Conservation (phyloP, 306 rosid species). For the Cicer cuneatum region DNA sequence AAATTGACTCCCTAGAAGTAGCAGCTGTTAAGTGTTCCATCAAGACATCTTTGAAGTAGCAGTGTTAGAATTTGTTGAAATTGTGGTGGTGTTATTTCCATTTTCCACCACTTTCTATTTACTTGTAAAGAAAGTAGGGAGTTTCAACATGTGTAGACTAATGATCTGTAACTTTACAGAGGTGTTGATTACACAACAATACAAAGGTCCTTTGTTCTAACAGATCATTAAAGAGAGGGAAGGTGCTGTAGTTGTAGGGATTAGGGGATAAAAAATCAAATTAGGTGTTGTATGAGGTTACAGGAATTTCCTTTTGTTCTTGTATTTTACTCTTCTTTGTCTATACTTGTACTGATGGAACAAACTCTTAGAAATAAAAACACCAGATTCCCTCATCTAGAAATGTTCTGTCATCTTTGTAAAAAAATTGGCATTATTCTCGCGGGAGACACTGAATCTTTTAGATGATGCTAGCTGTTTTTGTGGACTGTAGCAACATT, state of each 20-base stretch:
- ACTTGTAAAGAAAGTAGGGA: slow-evolving; percentile 97
- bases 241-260: slow-evolving; percentile 55
- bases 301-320: slow-evolving; percentile 65
- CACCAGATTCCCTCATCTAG: slow-evolving; percentile 52
- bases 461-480: slow-evolving; percentile 46
- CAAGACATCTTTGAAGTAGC: slow-evolving; percentile 59
- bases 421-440: slow-evolving; percentile 42
- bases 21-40: slow-evolving; percentile 47
- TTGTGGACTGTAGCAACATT: slow-evolving; percentile 37
- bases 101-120: slow-evolving; percentile 78
- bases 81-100: slow-evolving; percentile 89
- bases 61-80: slow-evolving; percentile 70
- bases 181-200: slow-evolving; percentile 73
- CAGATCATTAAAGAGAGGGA: slow-evolving; percentile 73
- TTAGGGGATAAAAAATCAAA: slow-evolving; percentile 57
- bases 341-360: slow-evolving; percentile 88
- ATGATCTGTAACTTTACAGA: slow-evolving; percentile 86
- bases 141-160: slow-evolving; percentile 71
- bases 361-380: slow-evolving; percentile 71
- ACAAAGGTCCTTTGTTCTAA: slow-evolving; percentile 83
- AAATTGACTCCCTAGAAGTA: slow-evolving; percentile 62
- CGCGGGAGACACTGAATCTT: slow-evolving; percentile 48
- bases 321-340: slow-evolving; percentile 76
- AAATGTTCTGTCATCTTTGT: slow-evolving; percentile 43
- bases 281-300: slow-evolving; percentile 69